Evolutionary conservation across 139 green algal species (phyloP), one percentile per base, ranked within the genome.

Genomic region (Chlamydomonas sp.): DNA sequence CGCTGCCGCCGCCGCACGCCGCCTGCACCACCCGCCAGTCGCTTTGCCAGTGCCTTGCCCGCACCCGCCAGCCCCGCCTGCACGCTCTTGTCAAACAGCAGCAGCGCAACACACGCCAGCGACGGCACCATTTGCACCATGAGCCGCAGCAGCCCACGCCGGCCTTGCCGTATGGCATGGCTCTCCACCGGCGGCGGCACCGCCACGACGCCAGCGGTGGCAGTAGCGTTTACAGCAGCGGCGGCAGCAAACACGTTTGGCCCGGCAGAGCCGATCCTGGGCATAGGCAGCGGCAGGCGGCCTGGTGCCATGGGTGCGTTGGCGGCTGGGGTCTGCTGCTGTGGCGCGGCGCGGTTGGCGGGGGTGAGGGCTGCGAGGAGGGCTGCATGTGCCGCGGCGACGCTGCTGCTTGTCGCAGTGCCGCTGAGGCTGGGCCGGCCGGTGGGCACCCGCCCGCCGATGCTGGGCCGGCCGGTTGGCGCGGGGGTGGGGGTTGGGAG

Each of bases 41-140:
- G 2, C n/a, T 0, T 68, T 17, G n/a, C 59, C 68, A 4, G 10
- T 20, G 49, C 15, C 8, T 17, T 5, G 18, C 2, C 68, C 18
- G 17, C 12, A 61, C 62, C 4, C 31, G 6, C 59, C 60, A 87
- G 49, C 4, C 83, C 2, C 0, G 16, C n/a, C 17, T 58, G 83
- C 0, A 87, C n/a, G 3, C 3, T n/a, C 2, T 31, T 5, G 49
- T 87, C 83, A 0, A 62, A 62, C 62, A 87, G 72, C 62, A 87
- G 61, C 31, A 87, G 83, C 14, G 31, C 83, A 6, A 80, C 49
- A 31, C 83, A 87, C 2, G 72, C 83, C 4, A 87, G 6, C 4
- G 83, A 76, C 62, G 73, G 73, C 5, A 8, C 71, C n/a, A 87
- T 2, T 62, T 80, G 72, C 16, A 87, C 31, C 62, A 87, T 72